Percentiles rank a stretch among this genome's conserved stretches.
Evolutionary conservation across 148 eudicot genomes (phyloP).

Genomic region (Diospyros kaki): DNA sequence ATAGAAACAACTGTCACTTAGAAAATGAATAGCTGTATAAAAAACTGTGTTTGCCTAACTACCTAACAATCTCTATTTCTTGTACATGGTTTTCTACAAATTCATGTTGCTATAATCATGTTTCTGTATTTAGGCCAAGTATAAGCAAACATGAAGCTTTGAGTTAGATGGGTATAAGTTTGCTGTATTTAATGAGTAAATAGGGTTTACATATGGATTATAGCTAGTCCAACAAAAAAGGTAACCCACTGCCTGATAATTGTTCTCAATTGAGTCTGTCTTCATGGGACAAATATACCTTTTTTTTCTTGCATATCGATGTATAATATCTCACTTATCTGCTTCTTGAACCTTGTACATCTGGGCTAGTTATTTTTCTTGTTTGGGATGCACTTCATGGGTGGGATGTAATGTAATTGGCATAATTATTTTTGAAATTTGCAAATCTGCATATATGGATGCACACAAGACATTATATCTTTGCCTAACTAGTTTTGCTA

Average conservation of each 20-base stretch:
- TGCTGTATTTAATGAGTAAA: background rate
- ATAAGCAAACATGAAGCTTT: background rate
- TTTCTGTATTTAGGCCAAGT: background rate
- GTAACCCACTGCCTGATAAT: background rate
- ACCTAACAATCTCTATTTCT: no score
- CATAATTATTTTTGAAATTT: background rate
- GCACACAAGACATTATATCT: background rate
- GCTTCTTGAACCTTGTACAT: background rate
- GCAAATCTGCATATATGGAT: background rate
- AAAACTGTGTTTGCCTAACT: background rate
- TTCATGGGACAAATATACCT: background rate
- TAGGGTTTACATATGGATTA: background rate
- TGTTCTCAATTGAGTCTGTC: background rate
- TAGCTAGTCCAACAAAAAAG: background rate
- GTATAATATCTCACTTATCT: background rate
- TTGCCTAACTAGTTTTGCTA: no score
- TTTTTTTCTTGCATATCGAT: background rate
- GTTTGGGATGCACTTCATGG: background rate
- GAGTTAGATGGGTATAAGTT: background rate
- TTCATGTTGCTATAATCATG: background rate
- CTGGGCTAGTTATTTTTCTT: background rate
- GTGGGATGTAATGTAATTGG: background rate
- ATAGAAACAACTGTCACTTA: no score
- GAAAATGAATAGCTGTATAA: no score
- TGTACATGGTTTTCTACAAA: no score